phyloP scores from a whole-genome alignment of 495 filamentous ascomycete genomes.

The Hypomontagnella submonticulosa region DNA sequence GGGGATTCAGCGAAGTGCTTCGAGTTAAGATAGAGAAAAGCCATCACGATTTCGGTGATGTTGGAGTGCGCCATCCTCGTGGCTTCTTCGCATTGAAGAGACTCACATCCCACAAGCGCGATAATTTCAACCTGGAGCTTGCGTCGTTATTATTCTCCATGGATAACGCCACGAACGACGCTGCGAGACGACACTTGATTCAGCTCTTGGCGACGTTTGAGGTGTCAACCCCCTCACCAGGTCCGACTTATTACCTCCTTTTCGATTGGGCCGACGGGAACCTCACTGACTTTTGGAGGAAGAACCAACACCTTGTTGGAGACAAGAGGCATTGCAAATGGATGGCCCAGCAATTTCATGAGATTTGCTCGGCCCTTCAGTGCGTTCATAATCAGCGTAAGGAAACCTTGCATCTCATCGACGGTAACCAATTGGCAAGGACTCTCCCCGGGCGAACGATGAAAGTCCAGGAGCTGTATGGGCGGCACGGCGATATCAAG shows the following conservation, averaged over 20 bases:
- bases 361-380: conserved; percentile 19
- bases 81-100: conserved; percentile 29
- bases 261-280: conserved; percentile 32
- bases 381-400: conserved; percentile 32
- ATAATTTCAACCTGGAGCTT: conserved; percentile 30
- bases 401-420: conserved; percentile 4
- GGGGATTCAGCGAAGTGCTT: conserved; percentile 34
- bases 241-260: conserved; percentile 28
- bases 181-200: conserved; percentile 15
- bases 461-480: conserved; percentile 42
- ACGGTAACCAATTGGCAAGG: background rate
- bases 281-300: conserved; percentile 25
- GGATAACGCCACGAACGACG: conserved; percentile 2
- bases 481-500: conserved; percentile 52
- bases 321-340: conserved; percentile 16
- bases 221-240: background rate
- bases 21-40: conserved; percentile 24
- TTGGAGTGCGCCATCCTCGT: conserved; percentile 24
- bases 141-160: conserved; percentile 28
- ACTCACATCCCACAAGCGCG: conserved; percentile 15
- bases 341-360: conserved; percentile 34
- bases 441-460: conserved; percentile 23
- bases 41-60: conserved; percentile 22
- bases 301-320: conserved; percentile 3
- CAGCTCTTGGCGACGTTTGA: conserved; percentile 33